A percentile compares a stretch with the other conserved stretches of the same genome.
Conservation (phyloP, 2,329 filamentous ascomycete species). For the Ophiostoma angusticollis region DNA sequence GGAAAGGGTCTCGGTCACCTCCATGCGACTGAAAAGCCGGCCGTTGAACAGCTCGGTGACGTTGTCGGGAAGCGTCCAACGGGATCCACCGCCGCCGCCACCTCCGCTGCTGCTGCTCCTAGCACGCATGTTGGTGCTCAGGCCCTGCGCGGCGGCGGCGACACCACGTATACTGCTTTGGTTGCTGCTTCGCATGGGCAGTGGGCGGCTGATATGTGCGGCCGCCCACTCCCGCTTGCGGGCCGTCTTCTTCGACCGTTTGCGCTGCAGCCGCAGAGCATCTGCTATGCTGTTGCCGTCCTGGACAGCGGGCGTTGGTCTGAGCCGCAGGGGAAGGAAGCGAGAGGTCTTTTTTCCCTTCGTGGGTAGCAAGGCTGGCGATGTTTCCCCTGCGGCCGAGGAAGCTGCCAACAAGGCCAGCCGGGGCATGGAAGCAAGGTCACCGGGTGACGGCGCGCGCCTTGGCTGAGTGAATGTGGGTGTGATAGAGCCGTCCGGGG, state of each 20-base stretch:
- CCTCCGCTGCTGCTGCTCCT: slow-evolving; percentile 16
- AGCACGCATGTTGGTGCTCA: slow-evolving; percentile 15
- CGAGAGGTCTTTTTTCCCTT: slow-evolving; percentile 1
- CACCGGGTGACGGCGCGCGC: slow-evolving; percentile 1
- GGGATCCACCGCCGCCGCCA: slow-evolving; percentile 20
- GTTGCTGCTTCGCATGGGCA: slow-evolving; percentile 16
- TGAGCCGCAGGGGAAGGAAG: slow-evolving; percentile 2
- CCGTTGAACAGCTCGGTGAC: slow-evolving; percentile 44
- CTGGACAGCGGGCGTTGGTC: neutral
- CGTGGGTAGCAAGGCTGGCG: neutral
- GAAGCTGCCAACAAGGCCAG: neutral
- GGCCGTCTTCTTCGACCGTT: slow-evolving; percentile 1
- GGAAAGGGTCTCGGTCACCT: slow-evolving; percentile 47
- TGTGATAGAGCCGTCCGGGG: slow-evolving; percentile 1
- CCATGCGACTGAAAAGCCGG: slow-evolving; percentile 40
- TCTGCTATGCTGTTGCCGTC: neutral
- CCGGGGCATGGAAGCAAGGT: neutral
- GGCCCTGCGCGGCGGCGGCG: too few species aligned
- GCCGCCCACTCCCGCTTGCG: neutral
- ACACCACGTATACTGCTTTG: slow-evolving; percentile 16
- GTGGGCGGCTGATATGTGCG: slow-evolving; percentile 14
- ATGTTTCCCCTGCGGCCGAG: too few species aligned
- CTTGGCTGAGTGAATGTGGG: slow-evolving; percentile 11
- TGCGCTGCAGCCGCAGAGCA: neutral
- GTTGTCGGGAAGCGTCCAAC: slow-evolving; percentile 43